These are phyloP conservation scores for Pythium dissotocum DNA, from an alignment of 352 stramenopile genomes.

Conservation along the genomic window DNA sequence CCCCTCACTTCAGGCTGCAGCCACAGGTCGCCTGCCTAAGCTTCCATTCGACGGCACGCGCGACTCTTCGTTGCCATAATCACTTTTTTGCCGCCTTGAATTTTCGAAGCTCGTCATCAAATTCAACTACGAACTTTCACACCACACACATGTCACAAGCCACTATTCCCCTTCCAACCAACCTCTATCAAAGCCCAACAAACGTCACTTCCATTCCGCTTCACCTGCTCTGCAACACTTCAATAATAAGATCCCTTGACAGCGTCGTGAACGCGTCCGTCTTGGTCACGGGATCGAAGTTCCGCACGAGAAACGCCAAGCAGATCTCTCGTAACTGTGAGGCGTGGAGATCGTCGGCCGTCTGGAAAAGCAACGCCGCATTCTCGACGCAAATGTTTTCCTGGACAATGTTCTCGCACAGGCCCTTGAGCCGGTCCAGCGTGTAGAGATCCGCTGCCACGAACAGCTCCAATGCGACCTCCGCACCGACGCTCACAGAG, in stretches of 20 bases:
- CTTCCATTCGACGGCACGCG: not conserved
- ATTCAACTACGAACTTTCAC: not conserved
- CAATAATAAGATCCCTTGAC: constrained; percentile 87
- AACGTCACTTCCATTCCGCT: not conserved
- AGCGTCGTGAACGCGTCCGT: constrained; percentile 86
- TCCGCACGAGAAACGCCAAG: constrained; percentile 86
- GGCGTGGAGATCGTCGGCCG: constrained; percentile 83
- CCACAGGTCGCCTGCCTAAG: not conserved
- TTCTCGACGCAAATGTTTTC: constrained; percentile 90
- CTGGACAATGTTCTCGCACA: constrained; percentile 90
- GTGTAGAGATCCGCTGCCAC: constrained; percentile 94
- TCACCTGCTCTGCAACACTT: constrained; percentile 78
- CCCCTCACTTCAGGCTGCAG: not conserved
- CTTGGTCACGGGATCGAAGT: constrained; percentile 92
- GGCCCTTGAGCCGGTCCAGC: constrained; percentile 91
- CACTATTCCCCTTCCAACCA: not conserved
- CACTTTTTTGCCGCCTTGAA: not conserved
- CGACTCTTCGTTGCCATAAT: not conserved
- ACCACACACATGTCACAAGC: not conserved
- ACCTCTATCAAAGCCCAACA: not conserved
- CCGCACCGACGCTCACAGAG: constrained; percentile 88
- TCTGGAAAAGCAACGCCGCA: constrained; percentile 80
- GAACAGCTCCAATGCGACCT: constrained; percentile 95
- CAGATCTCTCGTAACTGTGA: constrained; percentile 87
- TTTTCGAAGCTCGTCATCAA: not conserved